Percentiles rank a stretch among this genome's conserved stretches.
phyloP scores from a whole-genome alignment of 2,329 filamentous ascomycete genomes.

The Cladosporium sp. region DNA sequence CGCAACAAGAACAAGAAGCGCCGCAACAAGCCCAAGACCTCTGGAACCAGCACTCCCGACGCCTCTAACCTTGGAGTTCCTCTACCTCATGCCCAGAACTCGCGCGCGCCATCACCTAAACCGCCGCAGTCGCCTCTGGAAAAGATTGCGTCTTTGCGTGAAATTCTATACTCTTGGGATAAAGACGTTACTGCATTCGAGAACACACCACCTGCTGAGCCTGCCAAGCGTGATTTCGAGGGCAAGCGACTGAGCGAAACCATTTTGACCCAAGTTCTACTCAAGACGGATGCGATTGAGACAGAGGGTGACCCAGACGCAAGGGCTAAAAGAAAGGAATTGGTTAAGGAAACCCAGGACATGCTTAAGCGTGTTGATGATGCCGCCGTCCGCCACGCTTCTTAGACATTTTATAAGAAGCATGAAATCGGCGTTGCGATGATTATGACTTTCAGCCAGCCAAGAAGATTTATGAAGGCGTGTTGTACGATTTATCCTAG shows the following conservation, averaged over 20 bases:
- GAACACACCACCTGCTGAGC: slow-evolving; percentile 62
- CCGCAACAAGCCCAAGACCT: slow-evolving; percentile 42
- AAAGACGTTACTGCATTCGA: slow-evolving; percentile 65
- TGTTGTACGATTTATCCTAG: slow-evolving; percentile 1
- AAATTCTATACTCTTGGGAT: slow-evolving; percentile 64
- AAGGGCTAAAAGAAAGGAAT: slow-evolving; percentile 65
- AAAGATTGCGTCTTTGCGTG: slow-evolving; percentile 66
- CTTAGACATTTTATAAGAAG: slow-evolving; percentile 6
- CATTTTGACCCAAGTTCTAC: slow-evolving; percentile 70
- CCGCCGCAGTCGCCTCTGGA: slow-evolving; percentile 52
- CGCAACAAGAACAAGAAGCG: slow-evolving; percentile 47
- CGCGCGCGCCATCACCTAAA: slow-evolving; percentile 43
- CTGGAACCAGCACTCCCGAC: slow-evolving; percentile 37
- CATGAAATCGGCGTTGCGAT: background rate
- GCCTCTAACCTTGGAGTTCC: slow-evolving; percentile 39
- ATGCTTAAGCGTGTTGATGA: slow-evolving; percentile 65
- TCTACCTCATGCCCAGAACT: slow-evolving; percentile 33
- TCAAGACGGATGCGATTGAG: slow-evolving; percentile 77
- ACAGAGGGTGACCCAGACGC: slow-evolving; percentile 68
- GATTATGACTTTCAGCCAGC: slow-evolving; percentile 9
- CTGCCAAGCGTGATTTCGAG: slow-evolving; percentile 69
- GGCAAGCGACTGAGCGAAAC: slow-evolving; percentile 75
- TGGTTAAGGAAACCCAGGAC: slow-evolving; percentile 71
- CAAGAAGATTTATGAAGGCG: background rate
- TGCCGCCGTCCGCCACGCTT: slow-evolving; percentile 23